Evolutionary conservation across 148 eudicot species (phyloP).

Genomic region (Cornus controversa): DNA sequence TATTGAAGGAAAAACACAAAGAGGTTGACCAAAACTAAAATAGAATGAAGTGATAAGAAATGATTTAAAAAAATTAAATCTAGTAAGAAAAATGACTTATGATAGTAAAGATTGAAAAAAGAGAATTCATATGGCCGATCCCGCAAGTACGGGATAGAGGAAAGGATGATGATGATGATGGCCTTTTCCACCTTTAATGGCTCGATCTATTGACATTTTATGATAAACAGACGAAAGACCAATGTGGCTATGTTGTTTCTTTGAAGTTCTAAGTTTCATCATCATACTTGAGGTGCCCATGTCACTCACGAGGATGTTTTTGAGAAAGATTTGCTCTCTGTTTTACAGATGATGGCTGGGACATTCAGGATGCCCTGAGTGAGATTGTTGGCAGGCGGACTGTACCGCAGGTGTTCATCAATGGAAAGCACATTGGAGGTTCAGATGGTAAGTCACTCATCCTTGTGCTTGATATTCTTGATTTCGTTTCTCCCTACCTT

Average conservation of each 20-base stretch:
- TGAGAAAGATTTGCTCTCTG: slow-evolving; percentile 6
- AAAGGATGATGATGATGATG: too few species aligned
- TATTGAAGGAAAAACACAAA: too few species aligned
- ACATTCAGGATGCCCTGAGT: slow-evolving; percentile 75
- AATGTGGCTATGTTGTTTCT: neutral
- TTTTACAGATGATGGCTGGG: slow-evolving; percentile 70
- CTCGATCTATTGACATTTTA: neutral
- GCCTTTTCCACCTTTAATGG: neutral
- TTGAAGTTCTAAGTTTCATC: neutral
- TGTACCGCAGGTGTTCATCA: slow-evolving; percentile 93
- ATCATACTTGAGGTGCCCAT: neutral
- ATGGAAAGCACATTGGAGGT: slow-evolving; percentile 95
- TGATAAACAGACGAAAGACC: neutral
- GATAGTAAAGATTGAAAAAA: too few species aligned
- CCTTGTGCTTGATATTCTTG: neutral
- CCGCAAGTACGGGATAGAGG: too few species aligned
- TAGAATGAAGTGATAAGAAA: too few species aligned
- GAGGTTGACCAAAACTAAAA: too few species aligned
- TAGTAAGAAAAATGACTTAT: too few species aligned
- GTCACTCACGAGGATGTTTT: neutral
- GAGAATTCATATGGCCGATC: too few species aligned
- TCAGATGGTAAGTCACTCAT: slow-evolving; percentile 72
- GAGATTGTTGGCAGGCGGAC: slow-evolving; percentile 79
- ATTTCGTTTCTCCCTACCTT: neutral
- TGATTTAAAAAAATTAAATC: too few species aligned